A percentile compares a stretch with the other conserved stretches of the same genome.
These are phyloP conservation scores for Blastobotrys attinorum DNA, from an alignment of 805 yeast species.

Conservation along the genomic window DNA sequence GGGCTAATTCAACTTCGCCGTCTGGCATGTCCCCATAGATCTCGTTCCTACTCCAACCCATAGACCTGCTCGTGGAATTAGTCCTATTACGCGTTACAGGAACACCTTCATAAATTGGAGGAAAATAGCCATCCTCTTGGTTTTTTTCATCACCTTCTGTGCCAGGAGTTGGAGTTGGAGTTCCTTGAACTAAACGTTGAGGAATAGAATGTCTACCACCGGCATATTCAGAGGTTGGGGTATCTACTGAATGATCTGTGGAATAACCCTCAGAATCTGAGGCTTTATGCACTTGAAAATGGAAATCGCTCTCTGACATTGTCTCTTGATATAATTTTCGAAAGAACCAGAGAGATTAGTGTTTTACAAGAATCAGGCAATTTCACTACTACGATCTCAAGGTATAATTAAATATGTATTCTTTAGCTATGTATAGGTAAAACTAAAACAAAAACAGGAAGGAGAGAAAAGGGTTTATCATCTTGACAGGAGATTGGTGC, in stretches of 20 bases:
- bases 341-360: too few species aligned
- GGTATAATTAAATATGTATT: too few species aligned
- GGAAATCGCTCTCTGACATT: too few species aligned
- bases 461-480: too few species aligned
- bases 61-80: not conserved
- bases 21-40: conserved; percentile 36
- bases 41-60: conserved; percentile 22
- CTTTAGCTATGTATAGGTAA: too few species aligned
- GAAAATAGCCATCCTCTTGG: not conserved
- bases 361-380: too few species aligned
- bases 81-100: not conserved
- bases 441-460: too few species aligned
- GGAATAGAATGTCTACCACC: not conserved
- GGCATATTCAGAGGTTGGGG: not conserved
- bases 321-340: too few species aligned
- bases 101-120: not conserved
- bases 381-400: too few species aligned
- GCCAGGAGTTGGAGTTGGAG: too few species aligned
- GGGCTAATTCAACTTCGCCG: conserved; percentile 32
- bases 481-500: too few species aligned
- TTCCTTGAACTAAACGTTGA: not conserved
- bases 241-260: not conserved
- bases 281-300: not conserved
- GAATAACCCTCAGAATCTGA: not conserved
- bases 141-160: not conserved